Conservation (phyloP, 192 early-diverging fungal species). For the Gigaspora rosea region DNA sequence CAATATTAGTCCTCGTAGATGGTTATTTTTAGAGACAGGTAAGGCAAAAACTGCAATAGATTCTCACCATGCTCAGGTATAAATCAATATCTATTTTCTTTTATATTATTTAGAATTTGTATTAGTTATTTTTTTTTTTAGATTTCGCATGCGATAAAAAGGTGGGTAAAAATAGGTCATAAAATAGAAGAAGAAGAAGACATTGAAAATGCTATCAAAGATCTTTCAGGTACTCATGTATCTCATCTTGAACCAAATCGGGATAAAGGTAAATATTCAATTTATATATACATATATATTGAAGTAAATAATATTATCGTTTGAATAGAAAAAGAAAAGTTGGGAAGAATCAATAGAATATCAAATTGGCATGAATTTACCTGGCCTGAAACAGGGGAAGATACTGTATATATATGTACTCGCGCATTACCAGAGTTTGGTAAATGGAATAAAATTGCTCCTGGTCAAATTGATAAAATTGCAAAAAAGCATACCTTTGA, state of each 20-base stretch:
- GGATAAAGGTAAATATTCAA: background rate
- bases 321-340: background rate
- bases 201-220: background rate
- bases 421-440: background rate
- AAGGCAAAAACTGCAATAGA: background rate
- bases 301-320: background rate
- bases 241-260: background rate
- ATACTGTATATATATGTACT: background rate
- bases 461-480: background rate
- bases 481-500: background rate
- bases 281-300: background rate
- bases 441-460: background rate
- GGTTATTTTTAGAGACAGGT: background rate
- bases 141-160: background rate
- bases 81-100: background rate
- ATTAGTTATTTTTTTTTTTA: background rate
- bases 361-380: background rate
- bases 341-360: background rate
- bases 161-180: background rate
- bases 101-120: background rate
- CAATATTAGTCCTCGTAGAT: background rate
- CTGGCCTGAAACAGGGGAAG: background rate
- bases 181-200: background rate
- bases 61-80: background rate
- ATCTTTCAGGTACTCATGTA: background rate